A percentile compares a stretch with the other conserved stretches of the same genome.
These are phyloP conservation scores for Candida lessepsii DNA, from an alignment of 805 yeast genomes.

Conservation along the genomic window DNA sequence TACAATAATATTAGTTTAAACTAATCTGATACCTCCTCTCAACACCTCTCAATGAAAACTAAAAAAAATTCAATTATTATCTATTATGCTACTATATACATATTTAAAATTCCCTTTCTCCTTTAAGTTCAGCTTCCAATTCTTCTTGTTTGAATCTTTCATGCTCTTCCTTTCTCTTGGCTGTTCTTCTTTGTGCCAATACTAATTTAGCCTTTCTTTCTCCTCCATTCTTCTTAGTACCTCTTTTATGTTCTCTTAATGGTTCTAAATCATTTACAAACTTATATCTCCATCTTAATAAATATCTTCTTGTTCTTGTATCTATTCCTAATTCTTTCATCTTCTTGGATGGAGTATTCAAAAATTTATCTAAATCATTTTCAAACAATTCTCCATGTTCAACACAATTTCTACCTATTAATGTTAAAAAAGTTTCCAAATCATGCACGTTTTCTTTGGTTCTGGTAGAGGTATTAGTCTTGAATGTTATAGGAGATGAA, in stretches of 20 bases:
- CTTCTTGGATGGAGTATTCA: slow-evolving; percentile 49
- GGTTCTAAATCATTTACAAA: slow-evolving; percentile 55
- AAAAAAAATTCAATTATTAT: too few relatives aligned
- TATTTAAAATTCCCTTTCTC: slow-evolving; percentile 39
- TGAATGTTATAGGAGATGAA: slow-evolving; percentile 20
- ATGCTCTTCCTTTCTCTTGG: slow-evolving; percentile 53
- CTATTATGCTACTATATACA: slow-evolving; percentile 7
- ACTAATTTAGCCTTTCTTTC: slow-evolving; percentile 69
- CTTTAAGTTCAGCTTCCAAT: slow-evolving; percentile 41
- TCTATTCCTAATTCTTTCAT: slow-evolving; percentile 81
- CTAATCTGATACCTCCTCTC: too few relatives aligned
- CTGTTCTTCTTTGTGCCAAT: slow-evolving; percentile 57
- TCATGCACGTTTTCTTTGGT: slow-evolving; percentile 53
- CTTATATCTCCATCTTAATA: slow-evolving; percentile 70
- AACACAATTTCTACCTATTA: slow-evolving; percentile 71
- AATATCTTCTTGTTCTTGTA: slow-evolving; percentile 65
- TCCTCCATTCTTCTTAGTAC: slow-evolving; percentile 82
- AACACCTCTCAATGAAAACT: too few relatives aligned
- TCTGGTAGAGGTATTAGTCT: slow-evolving; percentile 52
- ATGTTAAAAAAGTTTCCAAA: slow-evolving; percentile 66
- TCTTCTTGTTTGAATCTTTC: slow-evolving; percentile 38
- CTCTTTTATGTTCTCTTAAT: slow-evolving; percentile 55
- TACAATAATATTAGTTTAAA: too few relatives aligned
- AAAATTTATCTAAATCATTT: slow-evolving; percentile 55
- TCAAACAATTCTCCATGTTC: slow-evolving; percentile 72